Conservation (phyloP, 306 rosid genomes). For the Fragaria nilgerrensis region DNA sequence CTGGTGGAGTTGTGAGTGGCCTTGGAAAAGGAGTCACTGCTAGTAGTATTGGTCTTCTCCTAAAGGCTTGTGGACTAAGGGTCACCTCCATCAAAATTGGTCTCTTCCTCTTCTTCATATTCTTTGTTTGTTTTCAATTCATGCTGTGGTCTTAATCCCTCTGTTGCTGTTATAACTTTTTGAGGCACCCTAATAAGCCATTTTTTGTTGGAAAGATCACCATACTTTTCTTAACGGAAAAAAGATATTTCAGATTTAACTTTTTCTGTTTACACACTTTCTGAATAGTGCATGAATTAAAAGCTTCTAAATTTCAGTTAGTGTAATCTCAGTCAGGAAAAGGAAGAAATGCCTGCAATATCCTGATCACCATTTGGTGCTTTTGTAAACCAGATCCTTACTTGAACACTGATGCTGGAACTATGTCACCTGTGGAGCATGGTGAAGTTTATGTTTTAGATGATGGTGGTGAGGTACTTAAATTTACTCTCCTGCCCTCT, state of each 20-base stretch:
- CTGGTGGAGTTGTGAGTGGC: conserved; percentile 96
- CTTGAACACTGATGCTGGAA: conserved; percentile 97
- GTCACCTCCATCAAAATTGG: conserved; percentile 93
- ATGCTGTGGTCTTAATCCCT: background rate
- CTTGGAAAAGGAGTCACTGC: conserved; percentile 97
- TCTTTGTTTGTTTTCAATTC: conserved; percentile 3
- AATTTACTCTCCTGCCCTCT: conserved; percentile 9
- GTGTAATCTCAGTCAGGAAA: background rate
- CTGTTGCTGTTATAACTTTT: conserved; percentile 10
- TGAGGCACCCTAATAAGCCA: background rate
- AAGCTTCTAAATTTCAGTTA: conserved; percentile 4
- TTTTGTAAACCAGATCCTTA: conserved; percentile 72
- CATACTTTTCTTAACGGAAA: background rate
- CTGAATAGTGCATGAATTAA: background rate
- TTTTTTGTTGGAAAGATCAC: conserved; percentile 14
- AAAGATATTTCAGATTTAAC: conserved; percentile 2
- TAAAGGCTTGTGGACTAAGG: conserved; percentile 88
- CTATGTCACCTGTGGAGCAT: conserved; percentile 95
- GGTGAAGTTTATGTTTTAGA: conserved; percentile 93
- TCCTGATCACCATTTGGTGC: background rate
- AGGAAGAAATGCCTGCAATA: conserved; percentile 4
- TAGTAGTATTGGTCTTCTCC: conserved; percentile 88
- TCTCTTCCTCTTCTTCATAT: conserved; percentile 28
- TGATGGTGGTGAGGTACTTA: conserved; percentile 93
- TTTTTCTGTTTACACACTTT: background rate